Percentiles rank a stretch among this genome's conserved stretches.
Evolutionary conservation across 2,329 filamentous ascomycete genomes (phyloP).

Genomic region (Clarireedia homoeocarpa): DNA sequence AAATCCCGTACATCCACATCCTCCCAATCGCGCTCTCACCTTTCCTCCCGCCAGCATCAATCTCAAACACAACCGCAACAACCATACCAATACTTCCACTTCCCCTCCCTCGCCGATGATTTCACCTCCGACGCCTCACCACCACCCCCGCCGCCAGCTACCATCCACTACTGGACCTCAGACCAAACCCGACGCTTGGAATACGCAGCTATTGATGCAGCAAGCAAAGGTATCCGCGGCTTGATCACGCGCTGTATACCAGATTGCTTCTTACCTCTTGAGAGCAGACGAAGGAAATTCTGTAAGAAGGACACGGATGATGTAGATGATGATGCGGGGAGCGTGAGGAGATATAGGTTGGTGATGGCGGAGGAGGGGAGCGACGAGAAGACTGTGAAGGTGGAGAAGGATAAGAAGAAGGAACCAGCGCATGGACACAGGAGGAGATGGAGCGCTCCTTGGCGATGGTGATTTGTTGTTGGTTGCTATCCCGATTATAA

Average conservation of each 20-base stretch:
- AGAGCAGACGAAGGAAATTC: conserved; percentile 47
- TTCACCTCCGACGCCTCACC: neutral
- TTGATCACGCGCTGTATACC: conserved; percentile 54
- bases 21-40: neutral
- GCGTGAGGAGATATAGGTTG: conserved; percentile 54
- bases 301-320: conserved; percentile 31
- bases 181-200: conserved; percentile 54
- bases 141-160: conserved; percentile 41
- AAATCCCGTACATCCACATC: conserved; percentile 12
- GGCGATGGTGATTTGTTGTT: neutral
- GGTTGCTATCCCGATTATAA: neutral
- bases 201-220: conserved; percentile 59
- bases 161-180: conserved; percentile 61
- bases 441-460: neutral
- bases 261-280: conserved; percentile 49
- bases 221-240: conserved; percentile 50
- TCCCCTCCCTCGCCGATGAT: conserved; percentile 20
- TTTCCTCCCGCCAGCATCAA: conserved; percentile 4
- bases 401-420: neutral
- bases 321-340: conserved; percentile 42
- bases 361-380: conserved; percentile 25
- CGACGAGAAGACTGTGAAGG: neutral
- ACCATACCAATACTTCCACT: conserved; percentile 27
- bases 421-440: neutral
- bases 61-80: neutral